Percentiles rank a stretch among this genome's conserved stretches.
Conservation (phyloP, 1,284 basidiomycete species). For the Cutaneotrichosporon cutaneum region DNA sequence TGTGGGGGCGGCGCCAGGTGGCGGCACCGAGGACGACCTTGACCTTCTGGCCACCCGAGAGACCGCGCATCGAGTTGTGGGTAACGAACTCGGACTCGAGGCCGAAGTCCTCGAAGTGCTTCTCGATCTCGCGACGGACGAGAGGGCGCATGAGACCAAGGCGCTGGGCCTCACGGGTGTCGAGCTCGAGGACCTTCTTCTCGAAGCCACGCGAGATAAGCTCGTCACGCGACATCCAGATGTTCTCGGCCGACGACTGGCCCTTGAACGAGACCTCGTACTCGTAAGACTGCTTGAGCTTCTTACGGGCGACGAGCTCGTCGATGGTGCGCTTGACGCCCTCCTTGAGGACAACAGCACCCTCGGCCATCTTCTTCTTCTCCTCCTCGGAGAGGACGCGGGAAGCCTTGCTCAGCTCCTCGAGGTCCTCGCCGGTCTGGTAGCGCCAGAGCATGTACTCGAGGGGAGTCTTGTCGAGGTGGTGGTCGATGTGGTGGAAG, state of each 20-base stretch:
- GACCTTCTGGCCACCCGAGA: slow-evolving; percentile 99
- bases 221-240: slow-evolving; percentile 94
- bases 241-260: slow-evolving; percentile 89
- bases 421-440: slow-evolving; percentile 97
- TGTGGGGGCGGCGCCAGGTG: slow-evolving; percentile 96
- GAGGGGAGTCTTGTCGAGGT: slow-evolving; percentile 96
- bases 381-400: slow-evolving; percentile 87
- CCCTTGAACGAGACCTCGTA: slow-evolving; percentile 95
- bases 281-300: slow-evolving; percentile 98
- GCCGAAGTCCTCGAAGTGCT: slow-evolving; percentile 87
- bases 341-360: slow-evolving; percentile 78
- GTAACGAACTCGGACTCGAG: slow-evolving; percentile 87
- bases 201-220: slow-evolving; percentile 96
- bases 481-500: slow-evolving; percentile 97
- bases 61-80: slow-evolving; percentile 95
- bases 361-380: slow-evolving; percentile 94
- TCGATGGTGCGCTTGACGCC: slow-evolving; percentile 94
- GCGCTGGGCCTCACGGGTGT: slow-evolving; percentile 95
- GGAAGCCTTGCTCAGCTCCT: slow-evolving; percentile 89
- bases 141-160: slow-evolving; percentile 93
- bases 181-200: slow-evolving; percentile 97
- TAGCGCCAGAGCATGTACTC: slow-evolving; percentile 99
- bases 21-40: slow-evolving; percentile 99
- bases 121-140: slow-evolving; percentile 96
- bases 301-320: slow-evolving; percentile 88